Percentiles rank a stretch among this genome's conserved stretches.
These are phyloP conservation scores for Globisporangium rhizosaccharum DNA, from an alignment of 352 stramenopile genomes.

Conservation along the genomic window DNA sequence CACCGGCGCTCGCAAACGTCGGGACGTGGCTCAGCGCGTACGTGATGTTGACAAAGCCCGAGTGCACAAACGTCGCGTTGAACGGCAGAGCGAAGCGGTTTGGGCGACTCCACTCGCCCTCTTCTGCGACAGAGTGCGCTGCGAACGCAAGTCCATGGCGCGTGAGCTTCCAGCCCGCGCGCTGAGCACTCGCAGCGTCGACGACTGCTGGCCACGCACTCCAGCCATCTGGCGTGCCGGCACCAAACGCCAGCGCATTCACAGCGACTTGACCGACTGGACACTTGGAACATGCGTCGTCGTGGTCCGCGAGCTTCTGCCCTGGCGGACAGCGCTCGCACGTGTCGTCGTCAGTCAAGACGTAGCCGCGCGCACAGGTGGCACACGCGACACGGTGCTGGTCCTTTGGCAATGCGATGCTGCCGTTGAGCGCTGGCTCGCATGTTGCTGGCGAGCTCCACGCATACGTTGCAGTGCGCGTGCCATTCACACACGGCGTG, in stretches of 20 bases:
- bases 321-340: constrained; percentile 41
- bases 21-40: constrained; percentile 59
- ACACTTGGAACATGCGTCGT: constrained; percentile 27
- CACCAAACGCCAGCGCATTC: constrained; percentile 47
- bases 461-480: constrained; percentile 49
- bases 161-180: constrained; percentile 60
- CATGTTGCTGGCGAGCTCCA: constrained; percentile 72
- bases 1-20: constrained; percentile 51
- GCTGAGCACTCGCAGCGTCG: constrained; percentile 28
- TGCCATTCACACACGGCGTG: constrained; percentile 46
- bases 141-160: constrained; percentile 48
- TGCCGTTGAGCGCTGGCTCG: constrained; percentile 31
- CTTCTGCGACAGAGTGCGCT: constrained; percentile 12
- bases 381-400: constrained; percentile 39
- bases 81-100: constrained; percentile 47
- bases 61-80: constrained; percentile 48
- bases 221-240: constrained; percentile 48
- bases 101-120: constrained; percentile 17
- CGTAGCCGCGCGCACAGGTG: constrained; percentile 44
- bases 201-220: constrained; percentile 54
- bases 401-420: constrained; percentile 35
- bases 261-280: constrained; percentile 44
- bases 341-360: constrained; percentile 28
- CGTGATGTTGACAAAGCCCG: constrained; percentile 53
- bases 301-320: constrained; percentile 26